These are phyloP conservation scores for Epichloe festucae DNA, from an alignment of 2,329 filamentous ascomycete genomes.

Conservation along the genomic window DNA sequence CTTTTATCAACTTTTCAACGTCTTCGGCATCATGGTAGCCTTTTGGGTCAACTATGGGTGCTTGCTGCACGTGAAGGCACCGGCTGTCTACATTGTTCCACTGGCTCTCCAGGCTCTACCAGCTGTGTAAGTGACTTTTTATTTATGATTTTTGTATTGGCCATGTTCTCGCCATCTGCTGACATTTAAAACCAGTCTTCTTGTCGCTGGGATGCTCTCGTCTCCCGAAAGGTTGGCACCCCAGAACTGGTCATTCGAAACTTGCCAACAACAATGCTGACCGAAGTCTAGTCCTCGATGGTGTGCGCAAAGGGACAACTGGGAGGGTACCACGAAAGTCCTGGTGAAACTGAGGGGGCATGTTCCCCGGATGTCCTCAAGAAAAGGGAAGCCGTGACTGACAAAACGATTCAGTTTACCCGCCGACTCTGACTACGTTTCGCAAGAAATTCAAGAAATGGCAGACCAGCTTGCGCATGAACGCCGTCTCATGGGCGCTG, in stretches of 20 bases:
- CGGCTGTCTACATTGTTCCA: constrained; percentile 45
- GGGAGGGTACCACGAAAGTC: constrained; percentile 46
- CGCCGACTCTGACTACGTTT: constrained; percentile 38
- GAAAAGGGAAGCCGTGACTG: neutral
- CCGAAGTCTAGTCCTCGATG: constrained; percentile 44
- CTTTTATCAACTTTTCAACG: constrained; percentile 38
- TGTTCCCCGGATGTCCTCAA: neutral
- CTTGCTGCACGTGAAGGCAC: constrained; percentile 31
- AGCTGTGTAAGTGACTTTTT: constrained; percentile 29
- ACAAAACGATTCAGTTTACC: constrained; percentile 28
- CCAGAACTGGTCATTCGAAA: neutral
- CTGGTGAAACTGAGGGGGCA: constrained; percentile 37
- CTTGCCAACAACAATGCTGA: constrained; percentile 4
- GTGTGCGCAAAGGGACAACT: constrained; percentile 54
- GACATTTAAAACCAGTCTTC: constrained; percentile 19
- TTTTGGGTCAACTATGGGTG: constrained; percentile 42
- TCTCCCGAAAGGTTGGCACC: constrained; percentile 33
- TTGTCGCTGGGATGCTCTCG: constrained; percentile 47
- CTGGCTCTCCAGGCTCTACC: constrained; percentile 53
- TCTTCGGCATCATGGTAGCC: constrained; percentile 29
- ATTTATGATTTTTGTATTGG: neutral
- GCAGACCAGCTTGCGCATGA: constrained; percentile 49
- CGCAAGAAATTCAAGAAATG: constrained; percentile 48
- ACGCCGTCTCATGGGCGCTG: constrained; percentile 40
- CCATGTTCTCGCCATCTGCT: neutral